These are phyloP conservation scores for Clitopilus hobsonii DNA, from an alignment of 768 basidiomycete genomes.

Conservation along the genomic window DNA sequence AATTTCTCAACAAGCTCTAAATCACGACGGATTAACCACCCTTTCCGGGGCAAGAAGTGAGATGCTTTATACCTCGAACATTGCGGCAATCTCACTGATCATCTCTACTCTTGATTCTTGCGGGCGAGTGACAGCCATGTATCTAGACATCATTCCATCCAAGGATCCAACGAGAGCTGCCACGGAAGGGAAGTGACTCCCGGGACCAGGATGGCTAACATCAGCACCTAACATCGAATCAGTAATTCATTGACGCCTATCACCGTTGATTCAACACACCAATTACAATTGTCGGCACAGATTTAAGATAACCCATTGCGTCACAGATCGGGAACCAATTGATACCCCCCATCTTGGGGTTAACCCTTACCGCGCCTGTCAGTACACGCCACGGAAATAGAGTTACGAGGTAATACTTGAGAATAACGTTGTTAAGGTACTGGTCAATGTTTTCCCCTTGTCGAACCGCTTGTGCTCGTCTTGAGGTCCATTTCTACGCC, in stretches of 20 bases:
- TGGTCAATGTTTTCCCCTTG: slow-evolving; percentile 27
- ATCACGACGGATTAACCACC: too few relatives aligned
- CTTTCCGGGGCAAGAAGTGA: too few relatives aligned
- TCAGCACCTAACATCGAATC: slow-evolving; percentile 19
- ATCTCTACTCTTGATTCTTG: slow-evolving; percentile 52
- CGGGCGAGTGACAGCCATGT: slow-evolving; percentile 48
- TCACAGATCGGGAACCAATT: slow-evolving; percentile 45
- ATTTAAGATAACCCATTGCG: slow-evolving; percentile 29
- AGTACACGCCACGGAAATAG: background rate
- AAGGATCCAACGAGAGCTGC: slow-evolving; percentile 46
- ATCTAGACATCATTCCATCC: slow-evolving; percentile 46
- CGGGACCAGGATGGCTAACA: slow-evolving; percentile 19
- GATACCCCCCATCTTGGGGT: slow-evolving; percentile 62
- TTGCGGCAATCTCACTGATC: slow-evolving; percentile 48
- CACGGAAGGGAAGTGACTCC: slow-evolving; percentile 19
- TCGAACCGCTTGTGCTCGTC: slow-evolving; percentile 5
- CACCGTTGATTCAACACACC: slow-evolving; percentile 23
- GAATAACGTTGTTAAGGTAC: slow-evolving; percentile 57
- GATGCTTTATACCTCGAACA: slow-evolving; percentile 35
- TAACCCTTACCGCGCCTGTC: slow-evolving; percentile 39
- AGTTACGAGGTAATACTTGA: slow-evolving; percentile 40
- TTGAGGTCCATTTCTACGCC: slow-evolving; percentile 25
- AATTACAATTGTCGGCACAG: slow-evolving; percentile 54
- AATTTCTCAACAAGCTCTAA: slow-evolving; percentile 12
- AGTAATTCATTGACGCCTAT: background rate